These are phyloP conservation scores for Hura crepitans DNA, from an alignment of 441 rosid species.

Conservation along the genomic window DNA sequence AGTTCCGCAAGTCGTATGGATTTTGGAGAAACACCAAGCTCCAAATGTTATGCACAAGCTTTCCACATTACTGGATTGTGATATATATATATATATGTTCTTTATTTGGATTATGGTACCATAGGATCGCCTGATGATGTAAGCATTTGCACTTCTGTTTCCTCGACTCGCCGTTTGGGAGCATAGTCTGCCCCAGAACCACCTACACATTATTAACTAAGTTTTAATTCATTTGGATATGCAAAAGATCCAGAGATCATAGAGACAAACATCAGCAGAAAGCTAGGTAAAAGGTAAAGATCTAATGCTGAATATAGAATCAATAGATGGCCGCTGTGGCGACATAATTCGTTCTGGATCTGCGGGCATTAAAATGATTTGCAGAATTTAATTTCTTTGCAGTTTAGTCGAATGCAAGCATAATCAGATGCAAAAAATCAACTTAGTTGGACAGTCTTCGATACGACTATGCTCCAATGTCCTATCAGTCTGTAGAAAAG, in stretches of 20 bases:
- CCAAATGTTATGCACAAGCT: conserved; percentile 17
- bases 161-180: conserved; percentile 40
- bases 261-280: conserved; percentile 1
- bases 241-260: background rate
- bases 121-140: conserved; percentile 56
- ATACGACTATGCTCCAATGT: too few species aligned
- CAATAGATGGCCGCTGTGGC: conserved; percentile 30
- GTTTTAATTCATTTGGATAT: conserved; percentile 10
- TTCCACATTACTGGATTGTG: conserved; percentile 10
- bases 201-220: conserved; percentile 38
- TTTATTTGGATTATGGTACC: conserved; percentile 22
- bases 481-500: too few species aligned
- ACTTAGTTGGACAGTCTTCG: background rate
- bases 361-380: conserved; percentile 26
- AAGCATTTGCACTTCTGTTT: conserved; percentile 57
- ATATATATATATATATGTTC: too few species aligned
- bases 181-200: conserved; percentile 43
- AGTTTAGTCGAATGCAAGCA: conserved; percentile 8
- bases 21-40: conserved; percentile 22
- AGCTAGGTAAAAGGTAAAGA: conserved; percentile 11
- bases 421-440: conserved; percentile 14
- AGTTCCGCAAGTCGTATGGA: conserved; percentile 30
- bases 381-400: conserved; percentile 7
- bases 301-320: conserved; percentile 35
- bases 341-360: conserved; percentile 39